These are phyloP conservation scores for Pichia exigua DNA, from an alignment of 805 yeast species.

Conservation along the genomic window DNA sequence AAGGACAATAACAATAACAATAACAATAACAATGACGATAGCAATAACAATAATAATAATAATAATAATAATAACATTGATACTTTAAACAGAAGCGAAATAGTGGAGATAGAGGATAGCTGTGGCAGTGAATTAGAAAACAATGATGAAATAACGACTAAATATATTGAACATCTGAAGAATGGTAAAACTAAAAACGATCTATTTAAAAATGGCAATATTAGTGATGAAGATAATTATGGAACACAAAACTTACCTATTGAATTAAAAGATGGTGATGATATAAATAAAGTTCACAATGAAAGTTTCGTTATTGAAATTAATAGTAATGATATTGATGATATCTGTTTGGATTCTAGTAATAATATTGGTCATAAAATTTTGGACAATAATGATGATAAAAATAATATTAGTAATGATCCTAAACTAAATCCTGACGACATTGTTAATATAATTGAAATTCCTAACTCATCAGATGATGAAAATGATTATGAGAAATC, in stretches of 20 bases:
- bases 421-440: neutral
- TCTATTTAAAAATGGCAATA: neutral
- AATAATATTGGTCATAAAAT: too few relatives aligned
- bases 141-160: neutral
- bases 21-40: too few relatives aligned
- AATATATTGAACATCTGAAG: neutral
- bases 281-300: too few relatives aligned
- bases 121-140: constrained; percentile 4
- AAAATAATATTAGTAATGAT: neutral
- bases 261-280: neutral
- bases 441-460: constrained; percentile 1
- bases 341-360: too few relatives aligned
- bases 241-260: constrained; percentile 10
- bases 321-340: too few relatives aligned
- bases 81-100: neutral
- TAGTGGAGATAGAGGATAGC: constrained; percentile 3
- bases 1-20: neutral
- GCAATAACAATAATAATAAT: neutral
- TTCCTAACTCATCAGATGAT: constrained; percentile 8
- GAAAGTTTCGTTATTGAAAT: too few relatives aligned
- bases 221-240: neutral
- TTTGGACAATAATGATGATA: too few relatives aligned
- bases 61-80: neutral
- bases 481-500: neutral
- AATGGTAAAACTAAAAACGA: neutral